Percentiles rank a stretch among this genome's conserved stretches.
Evolutionary conservation across 495 filamentous ascomycete genomes (phyloP).

Genomic region (Penicillium cinerascens): DNA sequence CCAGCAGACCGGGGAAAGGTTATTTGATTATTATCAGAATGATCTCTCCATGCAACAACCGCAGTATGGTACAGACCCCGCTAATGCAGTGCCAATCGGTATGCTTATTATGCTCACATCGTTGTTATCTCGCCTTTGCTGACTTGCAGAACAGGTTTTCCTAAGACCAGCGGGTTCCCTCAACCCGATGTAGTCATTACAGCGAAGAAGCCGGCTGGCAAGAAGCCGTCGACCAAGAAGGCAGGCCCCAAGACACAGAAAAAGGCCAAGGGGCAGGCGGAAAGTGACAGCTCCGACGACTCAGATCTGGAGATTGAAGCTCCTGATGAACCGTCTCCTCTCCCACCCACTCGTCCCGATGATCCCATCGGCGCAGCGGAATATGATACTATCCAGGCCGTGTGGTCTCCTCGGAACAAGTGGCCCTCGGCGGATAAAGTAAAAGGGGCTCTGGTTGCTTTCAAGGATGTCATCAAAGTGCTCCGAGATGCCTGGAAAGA

Average conservation of each 20-base stretch:
- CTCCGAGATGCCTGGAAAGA: conserved; percentile 61
- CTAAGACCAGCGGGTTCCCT: background rate
- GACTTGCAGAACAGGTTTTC: background rate
- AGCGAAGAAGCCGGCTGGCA: conserved; percentile 8
- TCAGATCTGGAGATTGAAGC: conserved; percentile 45
- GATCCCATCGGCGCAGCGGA: conserved; percentile 52
- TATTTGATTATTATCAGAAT: conserved; percentile 33
- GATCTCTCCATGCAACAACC: conserved; percentile 24
- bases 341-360: conserved; percentile 48
- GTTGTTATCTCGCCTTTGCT: background rate
- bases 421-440: conserved; percentile 44
- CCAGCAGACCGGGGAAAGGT: too few species aligned
- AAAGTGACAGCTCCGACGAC: conserved; percentile 50
- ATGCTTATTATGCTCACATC: background rate
- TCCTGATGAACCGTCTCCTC: conserved; percentile 48
- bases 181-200: conserved; percentile 9
- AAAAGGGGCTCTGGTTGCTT: conserved; percentile 50
- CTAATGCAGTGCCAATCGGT: background rate
- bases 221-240: conserved; percentile 26
- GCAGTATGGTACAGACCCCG: background rate
- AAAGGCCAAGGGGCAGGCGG: conserved; percentile 34
- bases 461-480: conserved; percentile 59
- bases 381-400: conserved; percentile 62
- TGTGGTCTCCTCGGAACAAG: conserved; percentile 59
- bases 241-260: conserved; percentile 19